These are phyloP conservation scores for Didymosphaeria variabile DNA, from an alignment of 2,329 filamentous ascomycete species.

Conservation along the genomic window DNA sequence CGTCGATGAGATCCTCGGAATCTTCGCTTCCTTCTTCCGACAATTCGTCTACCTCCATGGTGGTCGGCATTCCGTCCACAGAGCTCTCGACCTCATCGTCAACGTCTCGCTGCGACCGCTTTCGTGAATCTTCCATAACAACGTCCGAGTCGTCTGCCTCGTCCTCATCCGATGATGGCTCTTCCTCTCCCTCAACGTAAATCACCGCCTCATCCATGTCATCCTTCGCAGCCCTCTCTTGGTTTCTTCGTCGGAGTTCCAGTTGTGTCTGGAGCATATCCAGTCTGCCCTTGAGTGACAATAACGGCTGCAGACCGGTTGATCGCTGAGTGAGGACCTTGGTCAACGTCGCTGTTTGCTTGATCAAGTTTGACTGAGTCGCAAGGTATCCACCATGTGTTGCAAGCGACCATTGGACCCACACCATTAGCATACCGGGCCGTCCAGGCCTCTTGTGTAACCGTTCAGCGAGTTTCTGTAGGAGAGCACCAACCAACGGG, in stretches of 20 bases:
- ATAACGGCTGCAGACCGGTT: conserved; percentile 79
- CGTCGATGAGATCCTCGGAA: conserved; percentile 58
- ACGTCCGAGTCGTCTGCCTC: conserved; percentile 49
- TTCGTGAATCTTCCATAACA: conserved; percentile 26
- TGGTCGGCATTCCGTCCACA: conserved; percentile 66
- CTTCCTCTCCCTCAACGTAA: conserved; percentile 85
- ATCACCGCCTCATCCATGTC: conserved; percentile 77
- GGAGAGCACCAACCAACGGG: conserved; percentile 77
- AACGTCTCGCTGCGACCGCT: conserved; percentile 34
- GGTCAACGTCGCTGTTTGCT: conserved; percentile 79
- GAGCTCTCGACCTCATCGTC: conserved; percentile 51
- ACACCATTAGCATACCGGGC: conserved; percentile 88
- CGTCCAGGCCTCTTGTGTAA: conserved; percentile 88
- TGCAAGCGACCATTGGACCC: conserved; percentile 95
- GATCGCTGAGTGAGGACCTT: conserved; percentile 88
- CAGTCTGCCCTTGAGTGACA: conserved; percentile 92
- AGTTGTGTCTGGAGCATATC: conserved; percentile 94
- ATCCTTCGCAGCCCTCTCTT: conserved; percentile 64
- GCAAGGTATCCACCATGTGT: conserved; percentile 92
- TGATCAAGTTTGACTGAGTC: conserved; percentile 82
- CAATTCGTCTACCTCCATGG: conserved; percentile 57
- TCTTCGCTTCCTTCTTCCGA: conserved; percentile 67
- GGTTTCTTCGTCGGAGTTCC: conserved; percentile 76
- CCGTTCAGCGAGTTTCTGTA: conserved; percentile 85
- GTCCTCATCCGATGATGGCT: conserved; percentile 59